phyloP scores from a whole-genome alignment of 2,329 filamentous ascomycete species.

The Aplosporella prunicola region DNA sequence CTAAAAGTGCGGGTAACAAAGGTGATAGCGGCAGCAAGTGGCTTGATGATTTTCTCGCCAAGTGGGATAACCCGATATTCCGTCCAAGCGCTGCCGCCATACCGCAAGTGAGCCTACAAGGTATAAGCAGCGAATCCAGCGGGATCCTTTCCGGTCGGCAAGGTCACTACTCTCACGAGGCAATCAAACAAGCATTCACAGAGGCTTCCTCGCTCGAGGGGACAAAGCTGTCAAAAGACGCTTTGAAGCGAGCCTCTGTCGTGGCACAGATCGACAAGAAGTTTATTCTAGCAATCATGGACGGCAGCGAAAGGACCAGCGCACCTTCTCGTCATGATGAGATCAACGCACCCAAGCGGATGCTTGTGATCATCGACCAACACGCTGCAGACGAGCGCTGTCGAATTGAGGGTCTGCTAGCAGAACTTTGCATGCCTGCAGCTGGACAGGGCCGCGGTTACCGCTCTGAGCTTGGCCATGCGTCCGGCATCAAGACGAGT shows the following conservation, averaged over 20 bases:
- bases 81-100: constrained; percentile 38
- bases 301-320: constrained; percentile 14
- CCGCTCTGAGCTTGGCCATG: constrained; percentile 24
- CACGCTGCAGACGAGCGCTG: constrained; percentile 90
- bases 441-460: constrained; percentile 13
- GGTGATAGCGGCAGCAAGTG: constrained; percentile 30
- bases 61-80: constrained; percentile 73
- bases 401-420: constrained; percentile 64
- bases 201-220: constrained; percentile 16
- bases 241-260: constrained; percentile 52
- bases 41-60: constrained; percentile 51
- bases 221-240: constrained; percentile 49
- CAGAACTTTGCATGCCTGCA: constrained; percentile 39
- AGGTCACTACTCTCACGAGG: constrained; percentile 8
- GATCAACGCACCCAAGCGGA: constrained; percentile 12
- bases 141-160: not conserved
- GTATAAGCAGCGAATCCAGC: constrained; percentile 9
- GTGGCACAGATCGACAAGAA: constrained; percentile 82
- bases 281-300: constrained; percentile 66
- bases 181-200: constrained; percentile 18
- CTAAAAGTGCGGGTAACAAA: constrained; percentile 7
- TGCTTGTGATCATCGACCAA: constrained; percentile 76
- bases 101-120: constrained; percentile 24
- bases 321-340: constrained; percentile 2
- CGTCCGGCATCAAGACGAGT: constrained; percentile 21